Percentiles rank a stretch among this genome's conserved stretches.
phyloP scores from a whole-genome alignment of 176 grass and related monocot genomes.

The Aegilops tauschii region DNA sequence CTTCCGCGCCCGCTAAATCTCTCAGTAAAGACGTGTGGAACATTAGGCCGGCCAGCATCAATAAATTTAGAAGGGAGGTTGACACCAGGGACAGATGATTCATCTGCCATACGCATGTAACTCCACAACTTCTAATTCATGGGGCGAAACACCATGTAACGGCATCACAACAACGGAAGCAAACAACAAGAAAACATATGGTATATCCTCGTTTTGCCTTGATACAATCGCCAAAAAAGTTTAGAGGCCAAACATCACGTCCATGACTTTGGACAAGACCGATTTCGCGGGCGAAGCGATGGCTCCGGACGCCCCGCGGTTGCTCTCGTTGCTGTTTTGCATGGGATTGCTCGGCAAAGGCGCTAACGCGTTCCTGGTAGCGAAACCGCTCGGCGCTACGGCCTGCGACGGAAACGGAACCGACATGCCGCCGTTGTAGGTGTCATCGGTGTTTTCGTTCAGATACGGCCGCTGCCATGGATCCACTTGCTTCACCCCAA shows the following conservation, averaged over 20 bases:
- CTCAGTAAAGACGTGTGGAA: background rate
- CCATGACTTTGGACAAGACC: constrained; percentile 70
- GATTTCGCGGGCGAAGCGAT: constrained; percentile 89
- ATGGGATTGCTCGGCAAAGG: constrained; percentile 41
- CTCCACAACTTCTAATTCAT: no score
- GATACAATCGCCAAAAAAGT: background rate
- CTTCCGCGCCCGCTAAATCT: background rate
- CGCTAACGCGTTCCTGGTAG: constrained; percentile 18
- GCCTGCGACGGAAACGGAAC: constrained; percentile 44
- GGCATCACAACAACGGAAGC: background rate
- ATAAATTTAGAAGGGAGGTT: background rate
- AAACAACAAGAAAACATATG: background rate
- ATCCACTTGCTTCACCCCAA: constrained; percentile 79
- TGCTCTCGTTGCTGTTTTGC: constrained; percentile 43
- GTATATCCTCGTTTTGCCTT: background rate
- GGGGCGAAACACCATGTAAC: background rate
- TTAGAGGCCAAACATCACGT: constrained; percentile 92
- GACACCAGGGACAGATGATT: no score
- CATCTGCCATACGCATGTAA: no score
- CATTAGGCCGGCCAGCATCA: background rate
- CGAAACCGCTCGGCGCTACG: constrained; percentile 30
- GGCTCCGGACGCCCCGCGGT: constrained; percentile 32
- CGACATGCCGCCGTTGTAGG: constrained; percentile 25
- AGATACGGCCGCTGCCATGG: constrained; percentile 61
- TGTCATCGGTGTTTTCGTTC: constrained; percentile 45